Conservation (phyloP, 331 rosid species). For the Malus hybrid region DNA sequence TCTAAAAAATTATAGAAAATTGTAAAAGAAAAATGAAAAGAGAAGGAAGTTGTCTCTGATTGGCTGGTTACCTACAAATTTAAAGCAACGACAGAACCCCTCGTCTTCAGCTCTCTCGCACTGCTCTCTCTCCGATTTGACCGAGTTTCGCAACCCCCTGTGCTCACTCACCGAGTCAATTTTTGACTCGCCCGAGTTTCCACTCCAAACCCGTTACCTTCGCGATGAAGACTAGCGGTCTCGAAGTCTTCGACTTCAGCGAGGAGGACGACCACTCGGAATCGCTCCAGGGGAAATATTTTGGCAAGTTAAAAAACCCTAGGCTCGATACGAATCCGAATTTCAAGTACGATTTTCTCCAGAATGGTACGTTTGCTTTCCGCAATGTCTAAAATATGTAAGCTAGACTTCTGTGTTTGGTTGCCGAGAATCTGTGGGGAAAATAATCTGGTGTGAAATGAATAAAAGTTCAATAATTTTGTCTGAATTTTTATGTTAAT, state of each 20-base stretch:
- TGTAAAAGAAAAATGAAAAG: neutral
- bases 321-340: conserved; percentile 9
- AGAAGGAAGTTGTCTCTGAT: neutral
- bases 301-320: conserved; percentile 36
- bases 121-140: conserved; percentile 1
- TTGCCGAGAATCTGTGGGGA: neutral
- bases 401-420: neutral
- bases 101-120: neutral
- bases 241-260: conserved; percentile 48
- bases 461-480: neutral
- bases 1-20: no score
- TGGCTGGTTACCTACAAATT: neutral
- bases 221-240: conserved; percentile 37
- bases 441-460: neutral
- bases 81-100: neutral
- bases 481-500: neutral
- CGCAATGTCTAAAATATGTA: neutral
- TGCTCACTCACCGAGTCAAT: neutral
- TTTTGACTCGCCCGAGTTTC: conserved; percentile 8
- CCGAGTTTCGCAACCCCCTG: neutral
- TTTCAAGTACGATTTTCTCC: conserved; percentile 19
- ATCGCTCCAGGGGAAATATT: conserved; percentile 14
- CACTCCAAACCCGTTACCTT: neutral
- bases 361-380: conserved; percentile 36
- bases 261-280: conserved; percentile 42